Evolutionary conservation across 345 rosid species (phyloP).

Genomic region (Moringa oleifera): DNA sequence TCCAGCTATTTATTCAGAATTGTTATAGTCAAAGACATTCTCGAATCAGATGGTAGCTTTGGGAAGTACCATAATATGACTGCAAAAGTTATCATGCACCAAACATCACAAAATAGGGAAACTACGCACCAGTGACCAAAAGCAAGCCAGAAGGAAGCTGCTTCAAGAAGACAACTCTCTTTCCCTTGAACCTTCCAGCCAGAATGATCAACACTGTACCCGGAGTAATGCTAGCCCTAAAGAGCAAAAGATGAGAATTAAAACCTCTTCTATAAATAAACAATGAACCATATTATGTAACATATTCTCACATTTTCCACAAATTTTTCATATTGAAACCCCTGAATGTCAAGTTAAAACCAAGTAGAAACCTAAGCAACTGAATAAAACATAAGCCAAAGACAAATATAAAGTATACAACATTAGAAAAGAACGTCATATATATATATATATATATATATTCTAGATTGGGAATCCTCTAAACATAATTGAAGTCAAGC

Average conservation of each 20-base stretch:
- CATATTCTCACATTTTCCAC: not conserved
- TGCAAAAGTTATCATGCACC: too few species aligned
- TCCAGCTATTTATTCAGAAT: not conserved
- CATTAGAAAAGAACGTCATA: too few species aligned
- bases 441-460: too few species aligned
- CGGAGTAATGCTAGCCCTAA: conserved; percentile 66
- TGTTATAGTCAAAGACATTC: not conserved
- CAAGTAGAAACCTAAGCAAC: not conserved
- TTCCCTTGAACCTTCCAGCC: conserved; percentile 89
- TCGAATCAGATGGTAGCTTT: too few species aligned
- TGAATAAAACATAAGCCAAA: not conserved
- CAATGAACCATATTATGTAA: not conserved
- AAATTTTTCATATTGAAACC: not conserved
- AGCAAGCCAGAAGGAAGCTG: conserved; percentile 75
- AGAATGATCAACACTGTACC: conserved; percentile 76
- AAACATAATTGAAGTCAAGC: too few species aligned
- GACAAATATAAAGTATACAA: conserved; percentile 8
- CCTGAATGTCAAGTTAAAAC: not conserved
- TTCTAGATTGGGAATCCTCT: too few species aligned
- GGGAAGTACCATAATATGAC: not conserved
- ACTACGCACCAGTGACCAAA: conserved; percentile 36
- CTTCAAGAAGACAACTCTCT: conserved; percentile 84
- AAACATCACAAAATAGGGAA: too few species aligned
- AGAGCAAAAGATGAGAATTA: conserved; percentile 1
- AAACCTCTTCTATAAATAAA: not conserved